These are phyloP conservation scores for Neonectria hederae DNA, from an alignment of 2,329 filamentous ascomycete species.

Conservation along the genomic window DNA sequence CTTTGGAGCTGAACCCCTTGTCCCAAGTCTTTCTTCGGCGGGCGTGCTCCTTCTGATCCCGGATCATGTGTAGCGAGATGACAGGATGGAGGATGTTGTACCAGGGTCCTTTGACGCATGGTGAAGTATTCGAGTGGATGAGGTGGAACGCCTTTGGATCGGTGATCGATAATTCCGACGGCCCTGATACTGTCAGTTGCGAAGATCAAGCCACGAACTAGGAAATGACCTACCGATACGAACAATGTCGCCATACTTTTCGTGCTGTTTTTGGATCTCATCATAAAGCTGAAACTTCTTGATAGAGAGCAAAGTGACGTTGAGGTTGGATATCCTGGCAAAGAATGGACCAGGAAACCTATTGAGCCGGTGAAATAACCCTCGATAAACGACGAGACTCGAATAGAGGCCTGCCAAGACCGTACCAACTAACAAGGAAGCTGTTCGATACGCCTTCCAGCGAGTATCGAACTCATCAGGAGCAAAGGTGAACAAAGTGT, in stretches of 20 bases:
- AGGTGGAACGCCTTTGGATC: slow-evolving; percentile 22
- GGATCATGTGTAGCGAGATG: slow-evolving; percentile 9
- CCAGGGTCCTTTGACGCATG: slow-evolving; percentile 20
- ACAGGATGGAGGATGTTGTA: slow-evolving; percentile 24
- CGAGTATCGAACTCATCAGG: neutral
- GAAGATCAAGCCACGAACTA: neutral
- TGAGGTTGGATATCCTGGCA: slow-evolving; percentile 21
- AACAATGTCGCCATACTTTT: slow-evolving; percentile 28
- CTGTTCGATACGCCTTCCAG: neutral
- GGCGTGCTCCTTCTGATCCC: slow-evolving; percentile 20
- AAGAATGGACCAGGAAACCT: slow-evolving; percentile 21
- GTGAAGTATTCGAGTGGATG: slow-evolving; percentile 24
- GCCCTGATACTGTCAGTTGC: slow-evolving; percentile 3
- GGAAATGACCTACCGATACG: slow-evolving; percentile 17
- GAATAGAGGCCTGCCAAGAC: neutral
- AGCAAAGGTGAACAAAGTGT: neutral
- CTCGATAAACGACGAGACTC: slow-evolving; percentile 24
- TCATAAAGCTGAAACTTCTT: slow-evolving; percentile 17
- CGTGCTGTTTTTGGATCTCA: slow-evolving; percentile 20
- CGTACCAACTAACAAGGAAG: neutral
- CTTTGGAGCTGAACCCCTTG: slow-evolving; percentile 29
- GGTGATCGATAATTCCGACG: slow-evolving; percentile 22
- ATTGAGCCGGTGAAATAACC: slow-evolving; percentile 20
- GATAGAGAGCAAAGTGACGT: slow-evolving; percentile 9
- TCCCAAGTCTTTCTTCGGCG: slow-evolving; percentile 31